Evolutionary conservation across 164 flowering plant species (phyloP).

Genomic region (Sextonia rubra): DNA sequence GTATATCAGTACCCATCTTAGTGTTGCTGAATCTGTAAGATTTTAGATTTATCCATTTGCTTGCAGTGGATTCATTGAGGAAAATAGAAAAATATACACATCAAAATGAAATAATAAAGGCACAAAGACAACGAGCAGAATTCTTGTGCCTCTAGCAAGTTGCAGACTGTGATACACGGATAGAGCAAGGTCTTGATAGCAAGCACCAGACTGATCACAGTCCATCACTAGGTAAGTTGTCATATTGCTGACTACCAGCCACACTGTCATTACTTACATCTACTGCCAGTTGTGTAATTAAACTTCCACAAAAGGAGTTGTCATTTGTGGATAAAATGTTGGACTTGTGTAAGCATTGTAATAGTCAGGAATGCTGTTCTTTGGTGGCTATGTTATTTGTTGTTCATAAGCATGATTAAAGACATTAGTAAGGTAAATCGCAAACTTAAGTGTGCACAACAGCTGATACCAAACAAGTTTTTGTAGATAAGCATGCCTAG

Average conservation of each 20-base stretch:
- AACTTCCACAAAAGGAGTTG: not conserved
- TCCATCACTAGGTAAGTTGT: not conserved
- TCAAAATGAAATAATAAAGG: not conserved
- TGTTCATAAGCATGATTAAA: not conserved
- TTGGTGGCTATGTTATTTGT: not conserved
- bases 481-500: not conserved
- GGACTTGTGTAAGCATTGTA: not conserved
- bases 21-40: not conserved
- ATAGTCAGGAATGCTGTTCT: not conserved
- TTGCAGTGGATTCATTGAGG: not conserved
- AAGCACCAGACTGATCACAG: not conserved
- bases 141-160: not conserved
- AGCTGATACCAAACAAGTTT: not conserved
- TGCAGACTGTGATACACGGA: not conserved
- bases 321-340: not conserved
- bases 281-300: not conserved
- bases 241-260: not conserved
- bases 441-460: not conserved
- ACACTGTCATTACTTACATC: not conserved
- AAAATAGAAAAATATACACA: not conserved
- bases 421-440: not conserved
- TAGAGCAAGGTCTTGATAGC: slow-evolving; percentile 1
- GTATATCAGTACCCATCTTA: not conserved
- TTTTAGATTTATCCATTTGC: not conserved
- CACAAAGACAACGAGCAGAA: not conserved